Percentiles rank a stretch among this genome's conserved stretches.
Evolutionary conservation across 2,329 filamentous ascomycete genomes (phyloP).

Genomic region (Verticillium zaregamsianum): DNA sequence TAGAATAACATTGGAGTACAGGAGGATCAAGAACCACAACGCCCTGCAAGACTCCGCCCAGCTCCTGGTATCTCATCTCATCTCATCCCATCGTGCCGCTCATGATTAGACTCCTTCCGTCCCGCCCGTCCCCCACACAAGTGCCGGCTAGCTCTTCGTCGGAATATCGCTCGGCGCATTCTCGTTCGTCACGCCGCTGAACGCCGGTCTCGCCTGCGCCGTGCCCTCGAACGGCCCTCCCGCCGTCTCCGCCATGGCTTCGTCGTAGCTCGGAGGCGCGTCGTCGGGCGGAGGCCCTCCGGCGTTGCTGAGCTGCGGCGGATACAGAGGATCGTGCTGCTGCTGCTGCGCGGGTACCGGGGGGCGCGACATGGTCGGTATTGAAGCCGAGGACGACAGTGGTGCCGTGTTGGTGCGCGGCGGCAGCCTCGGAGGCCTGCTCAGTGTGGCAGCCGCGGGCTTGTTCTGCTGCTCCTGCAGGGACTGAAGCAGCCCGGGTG

Average conservation of each 20-base stretch:
- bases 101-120: constrained; percentile 2
- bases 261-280: constrained; percentile 92
- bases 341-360: constrained; percentile 13
- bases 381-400: constrained; percentile 18
- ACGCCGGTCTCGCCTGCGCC: constrained; percentile 56
- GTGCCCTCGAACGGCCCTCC: constrained; percentile 62
- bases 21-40: background rate
- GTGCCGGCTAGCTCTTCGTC: constrained; percentile 29
- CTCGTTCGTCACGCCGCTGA: constrained; percentile 60
- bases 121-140: background rate
- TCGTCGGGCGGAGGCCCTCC: constrained; percentile 56
- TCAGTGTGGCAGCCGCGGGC: constrained; percentile 28
- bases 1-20: background rate
- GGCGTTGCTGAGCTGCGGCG: constrained; percentile 49
- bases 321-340: constrained; percentile 49
- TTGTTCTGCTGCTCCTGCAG: constrained; percentile 25
- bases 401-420: constrained; percentile 22
- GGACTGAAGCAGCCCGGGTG: constrained; percentile 68
- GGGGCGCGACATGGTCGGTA: constrained; percentile 14
- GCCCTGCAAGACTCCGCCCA: background rate
- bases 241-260: constrained; percentile 78
- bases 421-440: constrained; percentile 28
- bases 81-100: background rate
- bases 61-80: background rate
- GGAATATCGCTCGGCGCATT: constrained; percentile 50